phyloP scores from a whole-genome alignment of 805 yeast species.

The Kuraishia ogatae region DNA sequence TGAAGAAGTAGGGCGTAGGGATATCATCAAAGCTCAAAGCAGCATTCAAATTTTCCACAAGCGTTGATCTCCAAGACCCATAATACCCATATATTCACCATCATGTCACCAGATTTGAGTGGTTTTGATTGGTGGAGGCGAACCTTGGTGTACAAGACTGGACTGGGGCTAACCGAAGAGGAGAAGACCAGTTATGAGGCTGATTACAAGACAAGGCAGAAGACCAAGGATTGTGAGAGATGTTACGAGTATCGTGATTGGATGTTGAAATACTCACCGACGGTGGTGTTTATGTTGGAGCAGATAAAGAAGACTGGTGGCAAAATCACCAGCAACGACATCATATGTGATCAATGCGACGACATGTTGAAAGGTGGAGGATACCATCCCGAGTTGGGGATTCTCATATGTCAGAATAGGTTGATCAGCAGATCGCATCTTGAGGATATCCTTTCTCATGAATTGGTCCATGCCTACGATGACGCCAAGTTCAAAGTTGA shows the following conservation, averaged over 20 bases:
- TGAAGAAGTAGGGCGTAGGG: no score
- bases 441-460: conserved; percentile 90
- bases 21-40: no score
- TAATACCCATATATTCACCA: background rate
- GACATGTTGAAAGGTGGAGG: conserved; percentile 81
- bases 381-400: conserved; percentile 83
- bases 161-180: conserved; percentile 49
- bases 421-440: conserved; percentile 65
- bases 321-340: conserved; percentile 37
- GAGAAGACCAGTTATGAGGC: conserved; percentile 48
- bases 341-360: conserved; percentile 77
- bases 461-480: conserved; percentile 89
- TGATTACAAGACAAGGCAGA: conserved; percentile 35
- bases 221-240: conserved; percentile 46
- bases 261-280: conserved; percentile 74
- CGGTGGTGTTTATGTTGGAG: conserved; percentile 79
- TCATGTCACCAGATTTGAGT: conserved; percentile 19
- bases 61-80: no score
- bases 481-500: conserved; percentile 81
- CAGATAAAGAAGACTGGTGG: conserved; percentile 59
- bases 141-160: conserved; percentile 61
- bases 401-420: conserved; percentile 80
- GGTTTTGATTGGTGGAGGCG: conserved; percentile 77
- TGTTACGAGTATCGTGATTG: conserved; percentile 77
- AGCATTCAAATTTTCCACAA: no score